Evolutionary conservation across 108 stramenopile genomes (phyloP).

Genomic region (Skeletonema grethae): DNA sequence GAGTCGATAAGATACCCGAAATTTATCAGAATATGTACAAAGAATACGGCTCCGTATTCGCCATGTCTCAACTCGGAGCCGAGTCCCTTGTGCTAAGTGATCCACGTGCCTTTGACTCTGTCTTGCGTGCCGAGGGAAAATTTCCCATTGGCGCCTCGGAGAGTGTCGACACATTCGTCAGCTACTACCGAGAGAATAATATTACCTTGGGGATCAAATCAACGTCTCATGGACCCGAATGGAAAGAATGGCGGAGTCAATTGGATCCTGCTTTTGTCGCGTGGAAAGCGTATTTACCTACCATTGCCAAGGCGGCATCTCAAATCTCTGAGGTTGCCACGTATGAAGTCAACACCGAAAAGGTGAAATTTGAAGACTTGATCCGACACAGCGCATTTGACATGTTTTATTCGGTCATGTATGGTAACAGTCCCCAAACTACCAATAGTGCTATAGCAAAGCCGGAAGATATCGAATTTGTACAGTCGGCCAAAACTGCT

Average conservation of each 20-base stretch:
- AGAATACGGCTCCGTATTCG: constrained; percentile 22
- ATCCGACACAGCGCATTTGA: constrained; percentile 31
- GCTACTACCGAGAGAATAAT: constrained; percentile 31
- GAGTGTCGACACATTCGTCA: constrained; percentile 14
- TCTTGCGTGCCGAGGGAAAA: constrained; percentile 16
- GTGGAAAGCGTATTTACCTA: constrained; percentile 27
- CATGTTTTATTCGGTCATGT: constrained; percentile 35
- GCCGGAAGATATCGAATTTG: constrained; percentile 26
- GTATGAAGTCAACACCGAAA: constrained; percentile 9
- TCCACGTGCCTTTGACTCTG: constrained; percentile 16
- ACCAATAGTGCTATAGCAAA: constrained; percentile 10
- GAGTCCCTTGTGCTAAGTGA: constrained; percentile 13
- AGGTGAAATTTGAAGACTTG: constrained; percentile 27
- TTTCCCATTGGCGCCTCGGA: constrained; percentile 18
- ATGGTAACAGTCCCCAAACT: constrained; percentile 23
- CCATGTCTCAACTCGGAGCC: constrained; percentile 6
- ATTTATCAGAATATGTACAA: constrained; percentile 26
- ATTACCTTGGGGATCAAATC: constrained; percentile 28
- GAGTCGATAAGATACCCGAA: constrained; percentile 22
- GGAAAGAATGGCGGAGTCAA: constrained; percentile 27
- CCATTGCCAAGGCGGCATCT: constrained; percentile 13
- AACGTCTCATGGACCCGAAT: constrained; percentile 8
- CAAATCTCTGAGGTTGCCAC: constrained; percentile 21
- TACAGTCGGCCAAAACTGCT: constrained; percentile 22
- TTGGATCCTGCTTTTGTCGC: constrained; percentile 17